Evolutionary conservation across 1,284 basidiomycete species (phyloP), one percentile per base, ranked within the genome.

Genomic region (Wallemia ichthyophaga): DNA sequence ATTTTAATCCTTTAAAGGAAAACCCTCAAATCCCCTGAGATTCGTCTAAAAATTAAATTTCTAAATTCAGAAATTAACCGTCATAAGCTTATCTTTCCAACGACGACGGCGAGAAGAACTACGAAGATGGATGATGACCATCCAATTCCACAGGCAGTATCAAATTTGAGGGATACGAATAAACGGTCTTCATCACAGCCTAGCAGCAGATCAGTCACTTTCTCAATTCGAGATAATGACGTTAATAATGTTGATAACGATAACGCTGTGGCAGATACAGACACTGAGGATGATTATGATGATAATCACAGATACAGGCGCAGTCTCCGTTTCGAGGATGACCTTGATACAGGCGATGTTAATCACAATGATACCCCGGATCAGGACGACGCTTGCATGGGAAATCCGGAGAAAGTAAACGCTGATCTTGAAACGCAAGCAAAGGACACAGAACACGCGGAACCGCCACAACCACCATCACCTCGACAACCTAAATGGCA

Each of bases 221-320:
- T 48, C n/a, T 48, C 37, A 11, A 48, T 48, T 5, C 37, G n/a
- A 21, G 37, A 48, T 21, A 19, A 21, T 48, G 37, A 48, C 5
- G n/a, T 21, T 15, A 21, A 48, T 21, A 17, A 31, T n/a, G n/a
- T n/a, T 7, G 17, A 31, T 17, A 31, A 31, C 28, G 37, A 48
- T 5, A 11, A 48, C 37, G 37, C 37, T 5, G 37, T 48, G 5
- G 37, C n/a, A 21, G 37, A 48, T 21, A 48, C 37, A 48, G 37
- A 48, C 9, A 48, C 13, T 5, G 37, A 57, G 56, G 32, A 31
- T 25, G 27, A 57, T 19, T 15, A 11, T 11, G 32, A 57, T 21
- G 37, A 96, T 0, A 85, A 91, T 0, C 87, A 83, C 66, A 9
- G n/a, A 17, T 13, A 48, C n/a, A 11, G 37, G 5, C 13, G 37